phyloP scores from a whole-genome alignment of 176 grass and related monocot species.

The Carex littledalei region DNA sequence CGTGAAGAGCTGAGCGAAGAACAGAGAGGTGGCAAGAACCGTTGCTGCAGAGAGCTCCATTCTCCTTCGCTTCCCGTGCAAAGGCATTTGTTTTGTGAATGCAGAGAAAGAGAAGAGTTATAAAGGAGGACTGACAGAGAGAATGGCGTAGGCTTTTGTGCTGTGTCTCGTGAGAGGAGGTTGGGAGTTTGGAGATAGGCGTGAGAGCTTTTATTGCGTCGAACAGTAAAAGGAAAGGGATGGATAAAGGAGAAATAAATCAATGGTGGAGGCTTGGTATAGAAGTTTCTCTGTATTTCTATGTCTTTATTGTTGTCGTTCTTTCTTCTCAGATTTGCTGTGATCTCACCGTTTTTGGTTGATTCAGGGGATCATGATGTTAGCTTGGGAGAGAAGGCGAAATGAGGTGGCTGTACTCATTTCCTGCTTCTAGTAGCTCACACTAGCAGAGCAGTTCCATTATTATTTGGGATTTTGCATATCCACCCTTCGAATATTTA shows the following conservation, averaged over 20 bases:
- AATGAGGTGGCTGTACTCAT: constrained; percentile 30
- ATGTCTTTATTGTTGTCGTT: background rate
- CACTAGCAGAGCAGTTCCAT: background rate
- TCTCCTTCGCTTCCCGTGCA: constrained; percentile 9
- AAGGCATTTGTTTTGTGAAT: background rate
- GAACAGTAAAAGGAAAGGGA: background rate
- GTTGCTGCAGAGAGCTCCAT: constrained; percentile 19
- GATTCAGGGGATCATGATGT: constrained; percentile 21
- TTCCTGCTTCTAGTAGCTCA: constrained; percentile 8
- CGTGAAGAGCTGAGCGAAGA: constrained; percentile 18
- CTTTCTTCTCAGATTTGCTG: background rate
- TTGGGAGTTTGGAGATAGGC: constrained; percentile 18
- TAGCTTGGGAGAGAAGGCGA: constrained; percentile 37
- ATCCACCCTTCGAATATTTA: background rate
- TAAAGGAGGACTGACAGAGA: constrained; percentile 10
- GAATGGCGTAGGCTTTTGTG: constrained; percentile 1
- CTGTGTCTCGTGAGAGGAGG: constrained; percentile 13
- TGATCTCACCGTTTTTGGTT: constrained; percentile 6
- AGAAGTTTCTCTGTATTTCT: constrained; percentile 25
- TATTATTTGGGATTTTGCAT: constrained; percentile 7
- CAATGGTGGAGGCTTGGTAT: constrained; percentile 17
- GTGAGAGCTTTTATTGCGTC: constrained; percentile 38
- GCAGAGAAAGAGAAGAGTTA: background rate
- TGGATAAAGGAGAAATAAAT: constrained; percentile 1
- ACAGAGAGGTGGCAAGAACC: constrained; percentile 24